phyloP scores from a whole-genome alignment of 2,329 filamentous ascomycete species.

The Alternaria burnsii region DNA sequence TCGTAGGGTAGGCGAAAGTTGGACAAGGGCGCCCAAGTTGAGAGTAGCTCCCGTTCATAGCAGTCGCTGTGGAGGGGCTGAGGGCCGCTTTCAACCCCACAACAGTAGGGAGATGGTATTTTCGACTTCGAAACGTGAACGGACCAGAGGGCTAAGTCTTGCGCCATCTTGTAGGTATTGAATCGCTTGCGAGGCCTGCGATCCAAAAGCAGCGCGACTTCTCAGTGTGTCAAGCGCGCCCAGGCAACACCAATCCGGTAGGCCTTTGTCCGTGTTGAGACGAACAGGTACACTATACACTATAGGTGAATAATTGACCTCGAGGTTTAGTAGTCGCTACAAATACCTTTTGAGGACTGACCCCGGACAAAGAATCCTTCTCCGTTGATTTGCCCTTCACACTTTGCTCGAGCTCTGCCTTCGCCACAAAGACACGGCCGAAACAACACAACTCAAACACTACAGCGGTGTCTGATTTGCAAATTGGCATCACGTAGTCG shows the following conservation, averaged over 20 bases:
- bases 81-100: conserved; percentile 44
- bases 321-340: conserved; percentile 47
- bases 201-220: conserved; percentile 47
- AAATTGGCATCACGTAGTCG: conserved; percentile 26
- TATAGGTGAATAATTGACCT: conserved; percentile 48
- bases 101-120: conserved; percentile 36
- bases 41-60: conserved; percentile 37
- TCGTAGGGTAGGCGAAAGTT: conserved; percentile 18
- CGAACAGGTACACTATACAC: conserved; percentile 41
- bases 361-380: conserved; percentile 49
- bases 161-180: conserved; percentile 32
- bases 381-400: conserved; percentile 44
- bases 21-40: conserved; percentile 29
- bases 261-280: conserved; percentile 54
- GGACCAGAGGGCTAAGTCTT: conserved; percentile 29
- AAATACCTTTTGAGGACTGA: conserved; percentile 50
- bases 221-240: conserved; percentile 43
- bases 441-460: conserved; percentile 47
- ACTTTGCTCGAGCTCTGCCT: conserved; percentile 34
- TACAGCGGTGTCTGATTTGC: conserved; percentile 39
- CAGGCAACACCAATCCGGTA: conserved; percentile 49
- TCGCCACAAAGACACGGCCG: conserved; percentile 47
- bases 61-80: conserved; percentile 34
- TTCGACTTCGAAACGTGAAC: conserved; percentile 36
- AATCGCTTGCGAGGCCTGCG: conserved; percentile 28